Evolutionary conservation across 805 yeast species (phyloP).

Genomic region (Pichia gijzeniarum): DNA sequence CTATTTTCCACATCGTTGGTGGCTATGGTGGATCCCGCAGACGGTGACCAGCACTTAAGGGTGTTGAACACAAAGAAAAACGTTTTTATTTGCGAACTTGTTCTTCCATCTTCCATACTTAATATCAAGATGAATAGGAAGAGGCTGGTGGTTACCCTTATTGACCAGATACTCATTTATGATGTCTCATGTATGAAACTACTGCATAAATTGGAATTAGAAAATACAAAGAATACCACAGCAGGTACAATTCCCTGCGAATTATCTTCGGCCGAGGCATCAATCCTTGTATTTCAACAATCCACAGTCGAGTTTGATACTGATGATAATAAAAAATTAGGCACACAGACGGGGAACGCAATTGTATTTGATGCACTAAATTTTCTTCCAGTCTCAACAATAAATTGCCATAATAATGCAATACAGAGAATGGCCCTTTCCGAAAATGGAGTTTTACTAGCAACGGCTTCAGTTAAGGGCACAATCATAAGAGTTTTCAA

Average conservation of each 20-base stretch:
- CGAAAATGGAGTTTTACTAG: conserved; percentile 69
- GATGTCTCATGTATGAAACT: conserved; percentile 87
- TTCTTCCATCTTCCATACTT: conserved; percentile 72
- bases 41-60: conserved; percentile 60
- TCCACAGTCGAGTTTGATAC: conserved; percentile 22
- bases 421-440: conserved; percentile 64
- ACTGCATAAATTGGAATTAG: conserved; percentile 56
- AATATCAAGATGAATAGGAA: conserved; percentile 76
- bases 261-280: conserved; percentile 37
- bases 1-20: conserved; percentile 80
- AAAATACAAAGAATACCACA: conserved; percentile 18
- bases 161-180: conserved; percentile 80
- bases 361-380: conserved; percentile 73
- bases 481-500: conserved; percentile 81
- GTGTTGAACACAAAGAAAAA: conserved; percentile 78
- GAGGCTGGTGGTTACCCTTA: conserved; percentile 67
- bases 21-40: conserved; percentile 55
- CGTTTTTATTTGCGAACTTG: conserved; percentile 74
- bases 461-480: conserved; percentile 87
- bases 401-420: conserved; percentile 81
- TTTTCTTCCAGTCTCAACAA: conserved; percentile 68
- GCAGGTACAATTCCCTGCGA: conserved; percentile 16
- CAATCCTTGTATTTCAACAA: conserved; percentile 51
- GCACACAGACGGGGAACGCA: conserved; percentile 49
- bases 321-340: background rate